These are phyloP conservation scores for Laetiporus sulphureus DNA, from an alignment of 1,284 basidiomycete species.

Conservation along the genomic window DNA sequence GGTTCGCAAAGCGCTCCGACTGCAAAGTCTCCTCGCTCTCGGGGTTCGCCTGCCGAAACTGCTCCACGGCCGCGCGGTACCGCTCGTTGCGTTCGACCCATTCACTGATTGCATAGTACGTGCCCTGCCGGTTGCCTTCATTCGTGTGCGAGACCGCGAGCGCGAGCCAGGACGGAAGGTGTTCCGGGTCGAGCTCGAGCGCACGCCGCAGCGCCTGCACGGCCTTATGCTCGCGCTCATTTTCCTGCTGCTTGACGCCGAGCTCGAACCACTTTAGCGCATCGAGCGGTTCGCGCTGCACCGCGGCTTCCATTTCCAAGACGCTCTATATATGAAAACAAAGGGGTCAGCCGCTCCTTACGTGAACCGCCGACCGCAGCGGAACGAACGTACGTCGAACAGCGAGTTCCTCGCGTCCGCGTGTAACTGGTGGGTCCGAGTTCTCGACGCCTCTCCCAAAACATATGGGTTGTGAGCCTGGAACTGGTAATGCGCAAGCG, in stretches of 20 bases:
- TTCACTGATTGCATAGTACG: slow-evolving; percentile 74
- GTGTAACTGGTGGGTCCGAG: slow-evolving; percentile 52
- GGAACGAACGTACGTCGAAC: slow-evolving; percentile 48
- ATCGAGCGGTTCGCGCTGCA: slow-evolving; percentile 72
- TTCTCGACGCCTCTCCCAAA: slow-evolving; percentile 46
- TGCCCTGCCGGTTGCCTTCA: slow-evolving; percentile 69
- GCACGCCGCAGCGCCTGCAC: slow-evolving; percentile 82
- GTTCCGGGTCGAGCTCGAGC: slow-evolving; percentile 72
- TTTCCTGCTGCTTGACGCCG: slow-evolving; percentile 97
- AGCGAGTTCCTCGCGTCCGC: slow-evolving; percentile 32
- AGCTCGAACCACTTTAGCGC: slow-evolving; percentile 85
- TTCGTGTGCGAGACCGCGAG: slow-evolving; percentile 92
- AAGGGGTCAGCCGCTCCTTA: neutral
- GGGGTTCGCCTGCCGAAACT: slow-evolving; percentile 32
- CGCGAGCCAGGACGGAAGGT: slow-evolving; percentile 84
- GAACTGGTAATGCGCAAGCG: slow-evolving; percentile 66
- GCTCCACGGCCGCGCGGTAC: slow-evolving; percentile 45
- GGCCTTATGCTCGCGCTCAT: slow-evolving; percentile 91
- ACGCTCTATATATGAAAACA: slow-evolving; percentile 52
- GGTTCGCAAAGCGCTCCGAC: slow-evolving; percentile 37
- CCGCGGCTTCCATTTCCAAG: slow-evolving; percentile 86
- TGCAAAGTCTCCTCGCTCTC: slow-evolving; percentile 27
- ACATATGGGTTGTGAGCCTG: slow-evolving; percentile 81
- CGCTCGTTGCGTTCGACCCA: slow-evolving; percentile 69
- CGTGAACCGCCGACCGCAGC: neutral